A percentile compares a stretch with the other conserved stretches of the same genome.
Evolutionary conservation across 768 basidiomycete species (phyloP).

Genomic region (Leccinum barrowsii): DNA sequence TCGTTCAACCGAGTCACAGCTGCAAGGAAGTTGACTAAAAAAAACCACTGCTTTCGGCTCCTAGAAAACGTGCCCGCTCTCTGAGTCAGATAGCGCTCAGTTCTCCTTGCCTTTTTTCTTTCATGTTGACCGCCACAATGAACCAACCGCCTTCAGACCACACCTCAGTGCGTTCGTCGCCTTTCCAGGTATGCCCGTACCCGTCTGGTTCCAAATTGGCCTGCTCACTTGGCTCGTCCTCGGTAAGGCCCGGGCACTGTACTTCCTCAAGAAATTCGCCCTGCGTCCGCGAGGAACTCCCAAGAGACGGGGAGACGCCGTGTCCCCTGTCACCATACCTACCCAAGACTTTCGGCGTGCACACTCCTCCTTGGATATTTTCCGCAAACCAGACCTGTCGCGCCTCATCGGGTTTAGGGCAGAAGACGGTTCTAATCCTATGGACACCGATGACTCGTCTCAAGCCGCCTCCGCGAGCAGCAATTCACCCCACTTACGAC

Average conservation of each 20-base stretch:
- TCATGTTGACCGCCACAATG: conserved; percentile 23
- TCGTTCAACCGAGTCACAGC: conserved; percentile 3
- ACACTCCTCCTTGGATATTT: conserved; percentile 34
- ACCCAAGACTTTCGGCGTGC: conserved; percentile 24
- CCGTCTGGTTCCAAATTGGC: conserved; percentile 14
- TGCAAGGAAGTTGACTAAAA: conserved; percentile 22
- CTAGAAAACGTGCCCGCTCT: conserved; percentile 26
- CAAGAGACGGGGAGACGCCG: conserved; percentile 28
- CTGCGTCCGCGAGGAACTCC: conserved; percentile 31
- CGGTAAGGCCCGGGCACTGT: conserved; percentile 32
- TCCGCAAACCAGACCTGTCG: conserved; percentile 25
- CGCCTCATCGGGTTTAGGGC: conserved; percentile 22
- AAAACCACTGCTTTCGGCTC: conserved; percentile 20
- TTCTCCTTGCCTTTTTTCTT: conserved; percentile 4
- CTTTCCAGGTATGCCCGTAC: conserved; percentile 27
- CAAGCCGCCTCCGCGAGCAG: conserved; percentile 26
- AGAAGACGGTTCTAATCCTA: conserved; percentile 22
- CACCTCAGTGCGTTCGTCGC: conserved; percentile 19
- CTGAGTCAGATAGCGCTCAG: conserved; percentile 19
- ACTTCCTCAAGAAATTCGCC: conserved; percentile 38
- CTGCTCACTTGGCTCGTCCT: neutral
- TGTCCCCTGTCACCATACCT: conserved; percentile 23
- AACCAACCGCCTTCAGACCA: conserved; percentile 25
- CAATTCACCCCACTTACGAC: conserved; percentile 19
- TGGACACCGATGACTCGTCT: conserved; percentile 32